Percentiles rank a stretch among this genome's conserved stretches.
These are phyloP conservation scores for Nitzschia inconspicua DNA, from an alignment of 108 stramenopile species.

Conservation along the genomic window DNA sequence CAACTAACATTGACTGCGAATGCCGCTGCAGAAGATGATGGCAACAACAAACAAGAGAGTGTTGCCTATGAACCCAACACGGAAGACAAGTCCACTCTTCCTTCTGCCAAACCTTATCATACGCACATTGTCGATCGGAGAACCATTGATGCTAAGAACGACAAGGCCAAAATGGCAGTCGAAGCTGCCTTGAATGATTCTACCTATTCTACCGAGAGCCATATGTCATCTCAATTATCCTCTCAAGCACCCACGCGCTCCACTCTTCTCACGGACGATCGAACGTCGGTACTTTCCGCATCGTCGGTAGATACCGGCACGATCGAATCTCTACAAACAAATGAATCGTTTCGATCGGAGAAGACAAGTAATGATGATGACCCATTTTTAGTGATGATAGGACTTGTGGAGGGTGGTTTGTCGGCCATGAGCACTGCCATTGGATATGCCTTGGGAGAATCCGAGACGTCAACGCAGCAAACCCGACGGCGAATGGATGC, in stretches of 20 bases:
- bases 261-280: too few species aligned
- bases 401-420: constrained; percentile 31
- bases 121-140: too few species aligned
- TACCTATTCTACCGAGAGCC: too few species aligned
- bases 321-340: too few species aligned
- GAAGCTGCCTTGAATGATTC: too few species aligned
- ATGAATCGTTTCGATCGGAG: constrained; percentile 1
- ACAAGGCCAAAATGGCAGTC: too few species aligned
- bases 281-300: too few species aligned
- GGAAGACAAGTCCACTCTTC: background rate
- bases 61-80: background rate
- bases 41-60: background rate
- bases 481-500: too few species aligned
- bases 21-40: background rate
- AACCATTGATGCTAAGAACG: too few species aligned
- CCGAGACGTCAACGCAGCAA: background rate
- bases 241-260: too few species aligned
- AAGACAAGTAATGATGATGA: constrained; percentile 25
- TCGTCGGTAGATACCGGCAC: constrained; percentile 5
- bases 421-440: constrained; percentile 17
- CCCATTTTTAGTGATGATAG: constrained; percentile 14
- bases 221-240: too few species aligned
- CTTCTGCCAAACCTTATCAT: background rate
- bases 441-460: constrained; percentile 9
- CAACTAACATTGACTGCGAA: background rate